Conservation (phyloP, 83 land plant species). For the Diphasiastrum complanatum region DNA sequence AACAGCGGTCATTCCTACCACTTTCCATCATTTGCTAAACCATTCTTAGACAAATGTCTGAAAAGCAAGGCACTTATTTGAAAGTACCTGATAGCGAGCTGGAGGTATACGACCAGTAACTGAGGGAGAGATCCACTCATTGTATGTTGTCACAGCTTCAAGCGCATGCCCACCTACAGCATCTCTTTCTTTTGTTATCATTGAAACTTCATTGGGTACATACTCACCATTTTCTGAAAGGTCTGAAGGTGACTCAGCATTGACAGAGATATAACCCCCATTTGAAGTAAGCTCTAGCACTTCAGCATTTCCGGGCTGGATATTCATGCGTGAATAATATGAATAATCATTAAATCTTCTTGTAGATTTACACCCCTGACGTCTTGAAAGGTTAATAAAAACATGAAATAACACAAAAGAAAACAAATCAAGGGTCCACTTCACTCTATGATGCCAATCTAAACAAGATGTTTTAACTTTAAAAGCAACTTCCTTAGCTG, state of each 20-base stretch:
- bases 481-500: too few relatives aligned
- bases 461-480: too few relatives aligned
- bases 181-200: slow-evolving; percentile 61
- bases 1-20: neutral
- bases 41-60: neutral
- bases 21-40: slow-evolving; percentile 1
- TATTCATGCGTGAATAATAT: too few relatives aligned
- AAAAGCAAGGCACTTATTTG: neutral
- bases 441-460: too few relatives aligned
- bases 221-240: slow-evolving; percentile 1
- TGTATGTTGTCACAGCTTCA: slow-evolving; percentile 48
- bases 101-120: slow-evolving; percentile 77
- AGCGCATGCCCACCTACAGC: slow-evolving; percentile 55
- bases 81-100: slow-evolving; percentile 71
- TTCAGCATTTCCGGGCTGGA: too few relatives aligned
- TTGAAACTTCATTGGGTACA: neutral
- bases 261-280: neutral
- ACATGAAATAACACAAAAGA: too few relatives aligned
- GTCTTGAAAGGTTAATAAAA: too few relatives aligned
- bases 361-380: too few relatives aligned
- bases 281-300: neutral
- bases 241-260: neutral
- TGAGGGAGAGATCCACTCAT: slow-evolving; percentile 73
- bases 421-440: too few relatives aligned
- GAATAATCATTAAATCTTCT: too few relatives aligned